Evolutionary conservation across 495 filamentous ascomycete species (phyloP), one percentile per base, ranked within the genome.

Genomic region (Penicillium longicatenatum): DNA sequence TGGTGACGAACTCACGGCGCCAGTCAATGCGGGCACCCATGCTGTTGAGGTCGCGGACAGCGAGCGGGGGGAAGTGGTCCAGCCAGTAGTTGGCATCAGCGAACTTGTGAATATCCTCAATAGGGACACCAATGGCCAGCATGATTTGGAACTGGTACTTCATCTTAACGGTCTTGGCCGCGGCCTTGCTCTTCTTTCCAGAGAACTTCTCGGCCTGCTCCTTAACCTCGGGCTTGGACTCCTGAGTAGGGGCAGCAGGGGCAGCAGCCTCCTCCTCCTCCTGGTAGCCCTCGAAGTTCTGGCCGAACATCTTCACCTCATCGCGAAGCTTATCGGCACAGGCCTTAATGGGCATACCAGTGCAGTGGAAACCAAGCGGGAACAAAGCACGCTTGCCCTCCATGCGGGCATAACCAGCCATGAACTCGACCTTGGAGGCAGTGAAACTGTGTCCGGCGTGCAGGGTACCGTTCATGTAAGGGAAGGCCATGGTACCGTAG

Each of bases 331-430:
- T 98, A 75, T 98, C 94, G 24, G 94, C 93, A 67, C 90, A 96
- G 5, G 94, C 92, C 72, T 97, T 97, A 77, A 98, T 98, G 5
- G 94, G 92, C 86, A 98, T 93, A 68, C 94, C 94, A 1, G 95
- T 97, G 75, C 91, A 95, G 77, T 98, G 94, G 75, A 89, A 98
- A 14, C 94, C 95, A 48, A 90, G 84, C 52, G 94, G 94, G 73
- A 93, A 97, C 44, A 98, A 79, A 56, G 85, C 80, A 45, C 88
- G 80, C 77, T 91, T 91, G 59, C 94, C 94, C 72, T 94, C 84
- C 92, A 97, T 95, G 37, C 93, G 79, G 39, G 88, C 86, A 60
- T 87, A 89, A 35, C 93, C 90, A 39, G 86, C 83, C 60, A 86
- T 84, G 71, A 97, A 98, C 72, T 98, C 93, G 60, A 96, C 85